Conservation (phyloP, 768 basidiomycete genomes). For the Suillus paluster region DNA sequence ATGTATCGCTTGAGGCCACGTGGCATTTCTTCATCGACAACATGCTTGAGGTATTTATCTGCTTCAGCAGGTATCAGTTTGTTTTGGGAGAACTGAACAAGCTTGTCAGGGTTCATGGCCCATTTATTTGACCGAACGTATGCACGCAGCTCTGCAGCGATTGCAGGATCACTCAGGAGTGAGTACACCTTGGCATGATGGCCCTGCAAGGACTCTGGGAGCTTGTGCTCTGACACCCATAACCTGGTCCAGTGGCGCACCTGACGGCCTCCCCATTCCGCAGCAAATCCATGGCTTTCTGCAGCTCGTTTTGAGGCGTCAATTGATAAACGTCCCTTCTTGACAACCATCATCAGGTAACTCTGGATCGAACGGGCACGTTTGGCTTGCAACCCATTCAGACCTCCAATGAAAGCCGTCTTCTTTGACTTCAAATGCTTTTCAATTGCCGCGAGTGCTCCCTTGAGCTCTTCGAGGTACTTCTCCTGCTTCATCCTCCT, state of each 20-base stretch:
- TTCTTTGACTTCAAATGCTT: conserved; percentile 27
- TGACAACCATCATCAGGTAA: conserved; percentile 34
- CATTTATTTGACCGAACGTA: no score
- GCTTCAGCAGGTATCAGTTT: no score
- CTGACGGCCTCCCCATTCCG: conserved; percentile 32
- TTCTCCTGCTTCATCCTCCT: no score
- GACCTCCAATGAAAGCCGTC: conserved; percentile 28
- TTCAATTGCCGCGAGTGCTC: no score
- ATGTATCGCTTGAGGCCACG: conserved; percentile 4
- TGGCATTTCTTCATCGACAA: conserved; percentile 9
- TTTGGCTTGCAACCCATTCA: conserved; percentile 32
- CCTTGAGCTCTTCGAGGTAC: no score
- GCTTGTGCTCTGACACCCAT: no score
- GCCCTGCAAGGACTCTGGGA: no score
- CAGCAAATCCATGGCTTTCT: conserved; percentile 36
- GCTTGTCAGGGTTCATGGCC: no score
- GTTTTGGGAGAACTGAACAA: conserved; percentile 8
- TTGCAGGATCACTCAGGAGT: conserved; percentile 12
- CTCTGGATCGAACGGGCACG: conserved; percentile 31
- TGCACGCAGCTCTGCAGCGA: neutral
- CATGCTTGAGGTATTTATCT: no score
- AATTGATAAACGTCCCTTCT: conserved; percentile 24
- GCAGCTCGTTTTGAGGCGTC: conserved; percentile 34
- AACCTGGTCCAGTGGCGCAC: conserved; percentile 34
- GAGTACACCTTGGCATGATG: conserved; percentile 11